Conservation (phyloP, 371 early-diverging fungal species). For the Mortierella sp. region DNA sequence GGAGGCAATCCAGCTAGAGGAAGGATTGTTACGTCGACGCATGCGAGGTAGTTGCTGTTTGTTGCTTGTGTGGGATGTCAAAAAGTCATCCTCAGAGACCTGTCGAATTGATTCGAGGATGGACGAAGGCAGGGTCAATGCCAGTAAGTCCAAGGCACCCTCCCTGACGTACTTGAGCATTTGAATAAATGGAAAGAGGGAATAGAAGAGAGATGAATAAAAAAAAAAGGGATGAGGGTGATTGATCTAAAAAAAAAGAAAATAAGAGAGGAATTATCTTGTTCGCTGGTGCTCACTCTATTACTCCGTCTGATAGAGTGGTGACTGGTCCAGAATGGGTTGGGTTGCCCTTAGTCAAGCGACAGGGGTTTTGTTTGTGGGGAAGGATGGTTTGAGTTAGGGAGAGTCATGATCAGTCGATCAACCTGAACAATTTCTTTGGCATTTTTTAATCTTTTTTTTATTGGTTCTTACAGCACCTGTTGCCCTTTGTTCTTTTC, state of each 20-base stretch:
- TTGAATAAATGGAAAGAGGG: background rate
- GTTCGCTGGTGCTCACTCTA: too few relatives aligned
- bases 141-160: conserved; percentile 44
- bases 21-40: conserved; percentile 10
- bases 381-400: too few relatives aligned
- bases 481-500: too few relatives aligned
- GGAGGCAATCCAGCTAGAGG: conserved; percentile 16
- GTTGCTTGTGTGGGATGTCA: conserved; percentile 21
- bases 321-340: too few relatives aligned
- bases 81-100: conserved; percentile 54
- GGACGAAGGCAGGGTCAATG: conserved; percentile 37
- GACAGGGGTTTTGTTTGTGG: too few relatives aligned
- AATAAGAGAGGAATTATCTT: background rate
- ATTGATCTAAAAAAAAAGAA: background rate
- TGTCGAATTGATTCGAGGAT: conserved; percentile 51
- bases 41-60: conserved; percentile 35
- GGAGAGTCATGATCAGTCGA: too few relatives aligned
- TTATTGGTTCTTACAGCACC: too few relatives aligned
- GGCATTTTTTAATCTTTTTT: too few relatives aligned
- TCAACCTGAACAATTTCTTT: too few relatives aligned
- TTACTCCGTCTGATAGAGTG: too few relatives aligned
- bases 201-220: background rate
- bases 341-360: too few relatives aligned
- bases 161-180: conserved; percentile 57
- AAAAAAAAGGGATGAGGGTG: background rate